phyloP scores from a whole-genome alignment of 2,329 filamentous ascomycete genomes.

The Cladosporium sp. region DNA sequence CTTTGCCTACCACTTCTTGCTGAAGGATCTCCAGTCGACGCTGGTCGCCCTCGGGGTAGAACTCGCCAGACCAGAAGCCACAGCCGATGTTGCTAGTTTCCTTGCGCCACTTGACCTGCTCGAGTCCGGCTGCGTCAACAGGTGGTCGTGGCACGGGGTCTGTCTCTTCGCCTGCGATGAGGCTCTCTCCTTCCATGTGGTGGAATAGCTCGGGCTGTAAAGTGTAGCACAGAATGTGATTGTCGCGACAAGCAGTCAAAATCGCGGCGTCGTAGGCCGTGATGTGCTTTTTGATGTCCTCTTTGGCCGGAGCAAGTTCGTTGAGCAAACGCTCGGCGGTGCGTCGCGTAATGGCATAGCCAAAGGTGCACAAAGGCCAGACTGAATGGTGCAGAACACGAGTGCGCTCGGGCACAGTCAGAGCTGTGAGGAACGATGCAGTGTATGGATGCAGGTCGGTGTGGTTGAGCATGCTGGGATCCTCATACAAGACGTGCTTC shows the following conservation, averaged over 20 bases:
- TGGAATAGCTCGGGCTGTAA: conserved; percentile 42
- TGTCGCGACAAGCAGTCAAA: conserved; percentile 40
- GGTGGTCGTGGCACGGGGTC: conserved; percentile 31
- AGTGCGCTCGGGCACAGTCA: conserved; percentile 39
- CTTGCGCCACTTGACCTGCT: conserved; percentile 26
- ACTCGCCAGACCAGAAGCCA: conserved; percentile 44
- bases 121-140: conserved; percentile 30
- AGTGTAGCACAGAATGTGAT: conserved; percentile 36
- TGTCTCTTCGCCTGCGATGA: conserved; percentile 41
- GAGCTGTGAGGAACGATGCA: conserved; percentile 37
- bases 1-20: conserved; percentile 41
- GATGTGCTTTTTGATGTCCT: conserved; percentile 34
- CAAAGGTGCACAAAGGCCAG: conserved; percentile 47
- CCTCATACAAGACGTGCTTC: conserved; percentile 39
- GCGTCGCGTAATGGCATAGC: conserved; percentile 44
- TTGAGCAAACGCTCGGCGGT: conserved; percentile 35
- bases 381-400: conserved; percentile 44
- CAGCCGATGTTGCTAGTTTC: conserved; percentile 38
- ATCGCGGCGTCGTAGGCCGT: conserved; percentile 43
- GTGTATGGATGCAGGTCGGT: conserved; percentile 43
- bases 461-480: conserved; percentile 39
- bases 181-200: conserved; percentile 38
- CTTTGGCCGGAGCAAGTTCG: conserved; percentile 40
- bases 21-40: conserved; percentile 37
- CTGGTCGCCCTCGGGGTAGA: conserved; percentile 37